Evolutionary conservation across 108 stramenopile species (phyloP), one percentile per base, ranked within the genome.

Genomic region (Cylindrotheca closterium): DNA sequence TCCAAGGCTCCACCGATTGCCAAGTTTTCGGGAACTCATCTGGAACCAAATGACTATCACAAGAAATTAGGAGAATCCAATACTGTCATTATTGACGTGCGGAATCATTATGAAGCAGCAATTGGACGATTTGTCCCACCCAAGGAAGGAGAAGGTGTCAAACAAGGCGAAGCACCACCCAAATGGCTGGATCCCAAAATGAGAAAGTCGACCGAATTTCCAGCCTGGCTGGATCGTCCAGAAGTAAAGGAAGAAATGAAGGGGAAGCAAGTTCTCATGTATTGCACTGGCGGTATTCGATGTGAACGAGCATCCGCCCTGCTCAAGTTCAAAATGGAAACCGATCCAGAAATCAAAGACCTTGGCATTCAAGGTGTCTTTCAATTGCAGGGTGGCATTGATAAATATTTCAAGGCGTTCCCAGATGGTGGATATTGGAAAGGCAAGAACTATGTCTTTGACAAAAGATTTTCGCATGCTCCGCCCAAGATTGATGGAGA

Each of bases 81-180:
- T 50, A 91, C 92, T 21, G 95, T 96, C 0, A 79, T 96, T 55
- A 93, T 96, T 66, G 95, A 96, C 59, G 95, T 96, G 2, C 57
- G 71, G 33, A 73, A 73, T 54, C 71, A 73, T 42, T 73, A 73
- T 45, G 71, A 73, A 51, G 89, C 89, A 2, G 87, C 86, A 1
- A 94, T 96, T 55, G 95, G 95, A 21, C 78, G 80, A 30, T 96
- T 96, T 75, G 75, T 87, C 51, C 83, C 85, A 47, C 91, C 87
- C 33, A 64, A 58, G 54, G 56, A 62, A 31, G 52, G 4, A n/a
- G 25, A 17, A 32, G 30, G 7, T 18, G 42, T 37, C 24, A 49
- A 25, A n/a, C 37, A 42, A 12, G 54, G 59, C 4, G 2, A 53
- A 29, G 15, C 60, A 3, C 51, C 85, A 45, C 87, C 89, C 19